Evolutionary conservation across 331 rosid species (phyloP).

Genomic region (Pyracantha coccinea): DNA sequence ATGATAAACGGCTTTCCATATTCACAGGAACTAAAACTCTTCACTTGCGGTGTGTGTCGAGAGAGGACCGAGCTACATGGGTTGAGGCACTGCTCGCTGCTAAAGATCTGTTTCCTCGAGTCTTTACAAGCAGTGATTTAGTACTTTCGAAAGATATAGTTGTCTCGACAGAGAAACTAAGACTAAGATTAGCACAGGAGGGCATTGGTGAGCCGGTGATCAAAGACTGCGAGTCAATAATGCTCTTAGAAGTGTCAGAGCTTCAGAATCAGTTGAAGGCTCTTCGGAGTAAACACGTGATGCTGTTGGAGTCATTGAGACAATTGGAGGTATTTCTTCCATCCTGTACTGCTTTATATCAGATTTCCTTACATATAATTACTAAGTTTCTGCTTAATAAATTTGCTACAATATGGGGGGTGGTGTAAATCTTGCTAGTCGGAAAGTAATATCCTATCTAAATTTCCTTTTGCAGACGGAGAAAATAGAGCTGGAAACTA

Average conservation of each 20-base stretch:
- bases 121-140: constrained; percentile 65
- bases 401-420: neutral
- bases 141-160: constrained; percentile 64
- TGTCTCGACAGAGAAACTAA: constrained; percentile 84
- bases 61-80: constrained; percentile 88
- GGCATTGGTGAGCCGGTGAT: constrained; percentile 61
- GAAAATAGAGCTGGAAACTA: constrained; percentile 96
- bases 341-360: constrained; percentile 3
- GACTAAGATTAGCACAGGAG: constrained; percentile 67
- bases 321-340: constrained; percentile 68
- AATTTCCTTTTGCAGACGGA: constrained; percentile 54
- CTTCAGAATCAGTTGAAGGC: constrained; percentile 64
- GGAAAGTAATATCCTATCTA: neutral
- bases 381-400: neutral
- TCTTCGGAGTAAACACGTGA: constrained; percentile 73
- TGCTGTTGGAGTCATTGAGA: constrained; percentile 73
- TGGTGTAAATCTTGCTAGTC: neutral
- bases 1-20: constrained; percentile 84
- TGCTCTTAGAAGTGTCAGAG: constrained; percentile 83
- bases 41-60: constrained; percentile 71
- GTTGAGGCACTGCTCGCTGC: constrained; percentile 79
- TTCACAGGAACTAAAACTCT: constrained; percentile 96
- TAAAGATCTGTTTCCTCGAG: constrained; percentile 87
- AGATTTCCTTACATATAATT: neutral
- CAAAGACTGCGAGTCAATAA: constrained; percentile 79